A percentile compares a stretch with the other conserved stretches of the same genome.
Conservation (phyloP, 73 alveolate genomes). For the Paramecium primaurelia region DNA sequence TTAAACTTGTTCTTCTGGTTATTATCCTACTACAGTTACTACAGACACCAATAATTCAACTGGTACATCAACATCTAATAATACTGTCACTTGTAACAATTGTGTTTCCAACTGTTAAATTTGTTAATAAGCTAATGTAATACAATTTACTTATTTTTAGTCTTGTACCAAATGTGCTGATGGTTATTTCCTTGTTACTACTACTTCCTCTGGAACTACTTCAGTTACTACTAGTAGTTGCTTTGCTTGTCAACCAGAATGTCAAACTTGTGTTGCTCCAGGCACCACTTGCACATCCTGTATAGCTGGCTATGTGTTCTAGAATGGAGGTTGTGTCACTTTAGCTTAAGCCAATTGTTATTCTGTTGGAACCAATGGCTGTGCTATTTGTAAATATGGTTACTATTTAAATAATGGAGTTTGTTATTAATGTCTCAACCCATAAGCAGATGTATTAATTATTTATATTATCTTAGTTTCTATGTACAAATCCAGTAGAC, state of each 20-base stretch:
- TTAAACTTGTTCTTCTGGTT: neutral
- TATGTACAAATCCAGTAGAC: slow-evolving; percentile 4
- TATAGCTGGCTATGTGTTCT: neutral
- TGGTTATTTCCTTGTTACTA: neutral
- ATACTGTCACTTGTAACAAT: neutral
- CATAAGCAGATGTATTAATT: neutral
- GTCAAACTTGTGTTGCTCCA: slow-evolving; percentile 7
- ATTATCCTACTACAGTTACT: neutral
- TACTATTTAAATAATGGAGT: neutral
- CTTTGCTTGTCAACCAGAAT: neutral
- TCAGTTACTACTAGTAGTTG: neutral
- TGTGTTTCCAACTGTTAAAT: neutral
- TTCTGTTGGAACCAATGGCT: neutral
- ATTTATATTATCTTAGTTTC: neutral
- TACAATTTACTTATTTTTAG: neutral
- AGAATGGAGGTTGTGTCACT: slow-evolving; percentile 44
- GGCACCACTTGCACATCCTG: slow-evolving; percentile 2
- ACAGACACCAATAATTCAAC: neutral
- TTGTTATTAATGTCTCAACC: neutral
- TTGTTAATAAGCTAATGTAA: neutral
- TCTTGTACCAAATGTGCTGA: neutral
- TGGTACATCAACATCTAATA: neutral
- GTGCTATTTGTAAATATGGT: slow-evolving; percentile 16
- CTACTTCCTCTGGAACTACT: neutral
- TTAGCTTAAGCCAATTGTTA: slow-evolving; percentile 9